Evolutionary conservation across 225 moss, liverwort and hornwort genomes (phyloP).

Genomic region (Pseudoscleropodium purum): DNA sequence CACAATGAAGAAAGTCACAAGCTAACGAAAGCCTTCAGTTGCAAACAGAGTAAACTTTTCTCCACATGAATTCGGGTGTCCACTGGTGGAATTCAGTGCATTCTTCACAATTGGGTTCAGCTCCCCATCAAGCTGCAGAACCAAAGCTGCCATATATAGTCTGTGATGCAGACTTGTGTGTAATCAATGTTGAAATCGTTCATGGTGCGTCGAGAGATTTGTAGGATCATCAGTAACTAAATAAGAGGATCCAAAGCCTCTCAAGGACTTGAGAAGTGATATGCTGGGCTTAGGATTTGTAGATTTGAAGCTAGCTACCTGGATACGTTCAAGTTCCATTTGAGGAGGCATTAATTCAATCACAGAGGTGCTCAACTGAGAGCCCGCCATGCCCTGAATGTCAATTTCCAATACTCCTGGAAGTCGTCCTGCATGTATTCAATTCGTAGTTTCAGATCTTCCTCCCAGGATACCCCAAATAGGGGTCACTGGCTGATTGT

Average conservation of each 20-base stretch:
- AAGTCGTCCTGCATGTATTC: not conserved
- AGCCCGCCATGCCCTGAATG: not conserved
- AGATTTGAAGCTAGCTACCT: not conserved
- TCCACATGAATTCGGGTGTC: no score
- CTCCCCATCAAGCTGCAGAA: not conserved
- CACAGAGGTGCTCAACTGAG: not conserved
- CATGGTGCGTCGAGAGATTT: not conserved
- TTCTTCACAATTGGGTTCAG: not conserved
- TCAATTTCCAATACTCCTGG: not conserved
- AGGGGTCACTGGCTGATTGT: no score
- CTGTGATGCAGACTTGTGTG: not conserved
- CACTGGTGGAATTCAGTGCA: not conserved
- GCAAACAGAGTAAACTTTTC: no score
- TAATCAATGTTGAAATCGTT: not conserved
- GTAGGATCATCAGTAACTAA: not conserved
- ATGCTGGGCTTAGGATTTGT: not conserved
- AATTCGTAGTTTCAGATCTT: no score
- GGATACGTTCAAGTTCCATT: not conserved
- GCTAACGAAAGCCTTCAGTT: no score
- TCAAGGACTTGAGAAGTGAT: not conserved
- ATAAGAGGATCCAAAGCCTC: not conserved
- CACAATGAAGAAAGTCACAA: no score
- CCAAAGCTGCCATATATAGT: no score
- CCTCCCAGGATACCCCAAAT: no score
- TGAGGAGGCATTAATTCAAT: not conserved